Evolutionary conservation across 1,284 basidiomycete species (phyloP), one percentile per base, ranked within the genome.

Genomic region (Takashimella tepidaria): DNA sequence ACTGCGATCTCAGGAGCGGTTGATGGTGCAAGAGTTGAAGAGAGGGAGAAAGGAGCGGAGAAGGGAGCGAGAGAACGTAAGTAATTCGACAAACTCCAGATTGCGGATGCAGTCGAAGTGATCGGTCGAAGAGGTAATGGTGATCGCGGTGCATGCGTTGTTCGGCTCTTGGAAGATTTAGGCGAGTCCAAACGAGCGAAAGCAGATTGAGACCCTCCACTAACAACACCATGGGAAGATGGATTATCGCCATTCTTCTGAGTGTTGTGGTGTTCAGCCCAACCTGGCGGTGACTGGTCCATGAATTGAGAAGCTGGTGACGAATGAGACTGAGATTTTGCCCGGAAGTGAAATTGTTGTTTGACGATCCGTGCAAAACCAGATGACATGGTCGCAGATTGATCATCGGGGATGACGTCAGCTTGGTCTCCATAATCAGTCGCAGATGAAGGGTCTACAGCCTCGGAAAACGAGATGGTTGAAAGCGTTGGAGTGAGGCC

Each of bases 381-480:
- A 1, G 61, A 65, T 4, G 63, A 63, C 5, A 58, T 54, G n/a
- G 62, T 54, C 3, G 56, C 60, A 6, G 62, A 64, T 26, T 66
- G 63, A 40, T 69, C 66, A 6, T 70, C 66, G 19, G 61, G 61
- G n/a, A 59, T 64, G 49, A 65, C 60, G 25, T 63, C 61, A 10
- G 59, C 58, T 50, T 66, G 63, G 22, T 61, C 56, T n/a, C n/a
- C n/a, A 4, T 56, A 55, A 45, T 64, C 66, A 21, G 57, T 60
- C 21, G 59, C 54, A 11, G 60, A 61, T 3, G 65, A 58, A 0
- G 68, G 68, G 44, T 72, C 72, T 21, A 66, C 48, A 6, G 58
- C 64, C 41, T 74, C 72, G 5, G 72, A 73, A 41, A 72, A 57
- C 1, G 70, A 73, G 21, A 69, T 50, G 44, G 72, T 70, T 22